Base-by-base conservation (phyloP, 768 basidiomycete genomes). In the Kwoniella botswanensis region DNA sequence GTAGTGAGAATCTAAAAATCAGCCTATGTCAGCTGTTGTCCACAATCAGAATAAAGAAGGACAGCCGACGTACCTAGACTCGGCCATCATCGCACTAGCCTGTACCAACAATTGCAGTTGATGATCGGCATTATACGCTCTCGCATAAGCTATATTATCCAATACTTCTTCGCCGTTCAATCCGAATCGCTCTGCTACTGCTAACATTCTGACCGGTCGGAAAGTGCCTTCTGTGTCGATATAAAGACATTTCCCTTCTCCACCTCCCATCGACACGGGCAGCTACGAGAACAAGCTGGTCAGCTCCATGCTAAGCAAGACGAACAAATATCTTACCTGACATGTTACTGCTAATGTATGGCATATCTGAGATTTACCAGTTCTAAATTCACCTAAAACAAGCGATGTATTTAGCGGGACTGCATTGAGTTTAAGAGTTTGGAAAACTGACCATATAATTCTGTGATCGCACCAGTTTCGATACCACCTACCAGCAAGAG, bases 171-270 rank as follows among this genome's bases (percentile, higher is more conserved):
- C 96, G 58, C 94, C 95, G 74, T 93, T 96, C 75, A 99, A 86
- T n/a, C 97, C 97, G 82, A 91, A 95, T 62, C 97, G 87, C 85
- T 97, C 95, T 3, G 97, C 96, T 12, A 95, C 93, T 0, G 96
- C 94, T 46, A 98, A 88, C 56, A 98, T 87, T 65, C 97, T 92
- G 53, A 93, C 92, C 22, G 97, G 97, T 76, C 97, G 94, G 87
- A 99, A 99, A 10, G 97, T 99, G 29, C 96, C 96, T 81, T 99
- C 97, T 0, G 97, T 98, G 83, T 99, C 97, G 84, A 99, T 98
- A 84, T 97, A 99, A 56, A 99, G 86, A 80, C 96, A 98, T 85
- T 99, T 99, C 50, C 97, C 97, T 85, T 99, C 97, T 13, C 97
- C 97, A 17, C 97, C 97, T 21, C 97, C 96, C 95, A 98, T 98